These are phyloP conservation scores for Annulohypoxylon nitens DNA, from an alignment of 495 filamentous ascomycete species.

Conservation along the genomic window DNA sequence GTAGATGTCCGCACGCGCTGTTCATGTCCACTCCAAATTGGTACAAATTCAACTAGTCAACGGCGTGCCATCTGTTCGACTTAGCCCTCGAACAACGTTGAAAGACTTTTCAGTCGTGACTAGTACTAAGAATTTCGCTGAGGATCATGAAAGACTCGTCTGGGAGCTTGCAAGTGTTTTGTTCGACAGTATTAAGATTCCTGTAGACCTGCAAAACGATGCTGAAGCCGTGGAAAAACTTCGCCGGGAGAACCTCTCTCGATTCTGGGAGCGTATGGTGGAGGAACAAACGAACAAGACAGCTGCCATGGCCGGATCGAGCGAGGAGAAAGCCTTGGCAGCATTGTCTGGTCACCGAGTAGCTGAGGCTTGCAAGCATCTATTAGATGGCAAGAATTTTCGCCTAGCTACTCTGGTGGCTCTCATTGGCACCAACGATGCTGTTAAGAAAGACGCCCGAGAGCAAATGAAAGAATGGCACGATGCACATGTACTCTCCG, in stretches of 20 bases:
- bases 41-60: constrained; percentile 43
- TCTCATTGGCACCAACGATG: constrained; percentile 77
- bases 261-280: constrained; percentile 75
- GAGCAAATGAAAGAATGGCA: constrained; percentile 88
- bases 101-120: constrained; percentile 48
- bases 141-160: constrained; percentile 70
- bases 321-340: constrained; percentile 87
- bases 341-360: constrained; percentile 82
- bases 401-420: constrained; percentile 86
- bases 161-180: constrained; percentile 88
- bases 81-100: constrained; percentile 45
- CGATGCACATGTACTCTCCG: constrained; percentile 80
- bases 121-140: constrained; percentile 45
- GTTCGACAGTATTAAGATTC: constrained; percentile 77
- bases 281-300: constrained; percentile 65
- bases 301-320: constrained; percentile 62
- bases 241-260: constrained; percentile 67
- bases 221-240: constrained; percentile 49
- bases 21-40: constrained; percentile 44
- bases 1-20: constrained; percentile 49
- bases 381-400: constrained; percentile 79
- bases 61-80: constrained; percentile 63
- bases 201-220: constrained; percentile 62
- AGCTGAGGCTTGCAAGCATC: constrained; percentile 80
- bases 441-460: constrained; percentile 74